Base-by-base conservation (phyloP, 192 early-diverging fungal genomes). In the Kickxella alabastrina region DNA sequence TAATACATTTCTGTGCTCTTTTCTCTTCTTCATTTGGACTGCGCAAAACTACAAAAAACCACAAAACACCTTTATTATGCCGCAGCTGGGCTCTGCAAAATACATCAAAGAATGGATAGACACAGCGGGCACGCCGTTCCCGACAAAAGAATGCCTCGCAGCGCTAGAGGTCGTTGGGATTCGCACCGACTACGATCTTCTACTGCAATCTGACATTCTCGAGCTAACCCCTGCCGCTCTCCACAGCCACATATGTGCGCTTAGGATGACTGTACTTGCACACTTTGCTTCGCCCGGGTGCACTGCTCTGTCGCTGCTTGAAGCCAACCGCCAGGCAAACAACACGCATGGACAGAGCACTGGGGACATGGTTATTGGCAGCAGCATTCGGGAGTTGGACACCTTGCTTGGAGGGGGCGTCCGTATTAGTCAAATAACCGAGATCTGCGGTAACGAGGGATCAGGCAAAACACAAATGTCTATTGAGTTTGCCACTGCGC, bases 111-210 rank as follows among this genome's bases (percentile, higher is more conserved):
- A 15, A 19, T 40, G 39, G 39, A 40, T 40, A 40, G 18, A 40
- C 2, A 21, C 39, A 9, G 10, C 4, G 18, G 17, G 22, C 13
- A 40, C 22, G 35, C 26, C 4, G 34, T 54, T 32, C 28, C 59
- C 46, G 9, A 43, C 60, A 22, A 47, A 55, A 1, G 41, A 43
- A 18, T 71, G 65, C 34, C 19, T 75, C 15, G 13, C 52, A 18
- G 65, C 65, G 9, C 56, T 75, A 15, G 57, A 59, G 2, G 25
- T 31, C 14, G 28, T 64, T 8, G 72, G 72, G 21, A 40, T 75
- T 4, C 65, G 52, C 7, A 68, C 72, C 0, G 65, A 68, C 26
- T 68, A 68, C 40, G 72, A 75, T 29, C 32, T 75, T 26, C 29
- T 75, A 1, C 21, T 75, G 10, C 72, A 67, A 46, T 44, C 65